Percentiles rank a stretch among this genome's conserved stretches.
These are phyloP conservation scores for Colletotrichum sp. DNA, from an alignment of 2,329 filamentous ascomycete genomes.

Conservation along the genomic window DNA sequence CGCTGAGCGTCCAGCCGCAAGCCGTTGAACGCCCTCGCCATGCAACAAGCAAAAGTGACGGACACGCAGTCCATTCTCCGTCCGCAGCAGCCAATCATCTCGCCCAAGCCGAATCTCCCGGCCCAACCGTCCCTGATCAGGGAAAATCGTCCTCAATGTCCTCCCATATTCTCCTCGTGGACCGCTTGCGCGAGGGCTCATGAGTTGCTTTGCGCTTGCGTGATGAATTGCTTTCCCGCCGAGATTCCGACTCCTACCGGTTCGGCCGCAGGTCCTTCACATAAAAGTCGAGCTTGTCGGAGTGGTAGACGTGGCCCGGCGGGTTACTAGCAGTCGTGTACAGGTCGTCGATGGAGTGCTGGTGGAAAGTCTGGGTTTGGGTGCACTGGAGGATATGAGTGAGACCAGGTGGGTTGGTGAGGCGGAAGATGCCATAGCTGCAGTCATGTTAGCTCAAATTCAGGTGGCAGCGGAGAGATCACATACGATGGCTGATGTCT, in stretches of 20 bases:
- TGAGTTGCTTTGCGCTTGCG: not conserved
- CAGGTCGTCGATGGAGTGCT: slow-evolving; percentile 68
- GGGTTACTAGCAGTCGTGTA: slow-evolving; percentile 78
- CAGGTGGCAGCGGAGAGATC: not conserved
- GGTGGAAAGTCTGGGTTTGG: slow-evolving; percentile 84
- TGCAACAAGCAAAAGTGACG: slow-evolving; percentile 6
- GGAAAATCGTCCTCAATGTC: not conserved
- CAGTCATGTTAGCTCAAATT: not conserved
- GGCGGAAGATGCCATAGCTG: slow-evolving; percentile 88
- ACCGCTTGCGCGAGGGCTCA: not conserved
- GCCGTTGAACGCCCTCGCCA: slow-evolving; percentile 13
- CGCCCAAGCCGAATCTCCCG: not conserved
- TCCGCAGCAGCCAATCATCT: not conserved
- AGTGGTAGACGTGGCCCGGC: slow-evolving; percentile 73
- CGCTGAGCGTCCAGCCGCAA: not conserved
- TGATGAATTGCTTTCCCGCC: not conserved
- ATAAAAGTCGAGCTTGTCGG: slow-evolving; percentile 65
- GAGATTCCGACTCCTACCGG: slow-evolving; percentile 10
- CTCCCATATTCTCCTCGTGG: not conserved
- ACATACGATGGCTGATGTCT: slow-evolving; percentile 77
- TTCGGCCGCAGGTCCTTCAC: slow-evolving; percentile 58
- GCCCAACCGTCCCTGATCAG: not conserved
- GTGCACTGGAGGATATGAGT: slow-evolving; percentile 83
- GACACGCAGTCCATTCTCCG: not conserved
- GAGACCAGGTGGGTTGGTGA: slow-evolving; percentile 92